Evolutionary conservation across 352 stramenopile species (phyloP), one percentile per base, ranked within the genome.

Genomic region (Phytophthora fragariae): DNA sequence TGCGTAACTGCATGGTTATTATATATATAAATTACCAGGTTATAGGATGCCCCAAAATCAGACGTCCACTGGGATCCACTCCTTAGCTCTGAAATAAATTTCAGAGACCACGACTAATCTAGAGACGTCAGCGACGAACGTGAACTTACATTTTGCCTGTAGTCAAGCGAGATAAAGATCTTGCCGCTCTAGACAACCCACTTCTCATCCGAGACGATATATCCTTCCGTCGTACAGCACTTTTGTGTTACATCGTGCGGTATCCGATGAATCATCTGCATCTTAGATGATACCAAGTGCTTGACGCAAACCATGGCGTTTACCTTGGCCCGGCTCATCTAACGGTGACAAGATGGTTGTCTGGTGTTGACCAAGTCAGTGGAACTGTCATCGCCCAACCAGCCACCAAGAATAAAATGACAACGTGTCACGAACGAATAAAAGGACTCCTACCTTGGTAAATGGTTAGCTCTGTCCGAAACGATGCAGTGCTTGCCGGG

Each of bases 241-340:
- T 9, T 31, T n/a, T 9, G 9, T 12, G 24, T 27, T 19, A 1
- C 21, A 14, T 61, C n/a, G 31, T 47, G 15, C n/a, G 29, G 55
- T 61, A 47, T 49, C 55, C 11, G 27, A 15, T 61, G 24, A 27
- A 27, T 27, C 24, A 27, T 27, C 24, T 27, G 24, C 24, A 27
- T 27, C 24, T 27, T 1, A 39, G 52, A 39, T 57, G 49, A 31
- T 29, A 27, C 19, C 19, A 5, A 50, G 39, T 15, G 44, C 6
- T 10, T 57, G 52, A 57, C 24, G 52, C 52, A 57, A 57, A 57
- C 52, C 4, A 21, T 57, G 14, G 11, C 50, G 50, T 56, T 56
- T 56, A 55, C 49, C 29, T 31, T 31, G 29, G 29, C 29, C 29
- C 11, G 12, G 7, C 44, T 15, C 37, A 44, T 15, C 37, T 5